Evolutionary conservation across 371 early-diverging fungal species (phyloP).

Genomic region (Apophysomyces ossiformis): DNA sequence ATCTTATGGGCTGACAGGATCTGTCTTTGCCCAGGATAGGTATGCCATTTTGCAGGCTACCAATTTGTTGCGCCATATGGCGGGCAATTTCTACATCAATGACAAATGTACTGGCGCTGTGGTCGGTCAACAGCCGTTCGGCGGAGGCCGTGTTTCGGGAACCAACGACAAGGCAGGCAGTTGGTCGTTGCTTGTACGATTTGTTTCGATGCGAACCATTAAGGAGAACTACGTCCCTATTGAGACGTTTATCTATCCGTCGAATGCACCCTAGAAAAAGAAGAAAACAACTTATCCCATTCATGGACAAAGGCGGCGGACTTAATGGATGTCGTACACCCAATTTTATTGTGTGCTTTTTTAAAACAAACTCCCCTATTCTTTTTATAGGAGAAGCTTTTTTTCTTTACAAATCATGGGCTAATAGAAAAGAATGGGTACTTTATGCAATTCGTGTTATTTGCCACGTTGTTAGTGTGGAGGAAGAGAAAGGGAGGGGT

Average conservation of each 20-base stretch:
- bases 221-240: slow-evolving; percentile 95
- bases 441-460: too few species aligned
- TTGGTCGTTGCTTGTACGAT: slow-evolving; percentile 67
- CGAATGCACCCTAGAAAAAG: slow-evolving; percentile 60
- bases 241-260: slow-evolving; percentile 81
- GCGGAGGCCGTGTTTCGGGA: slow-evolving; percentile 93
- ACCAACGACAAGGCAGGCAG: slow-evolving; percentile 99
- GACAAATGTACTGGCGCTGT: slow-evolving; percentile 99
- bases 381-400: too few species aligned
- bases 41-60: slow-evolving; percentile 74
- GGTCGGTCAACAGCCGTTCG: slow-evolving; percentile 98
- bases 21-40: slow-evolving; percentile 89
- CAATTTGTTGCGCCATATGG: slow-evolving; percentile 83
- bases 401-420: too few species aligned
- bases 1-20: slow-evolving; percentile 89
- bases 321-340: slow-evolving; percentile 9
- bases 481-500: too few species aligned
- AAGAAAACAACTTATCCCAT: background rate
- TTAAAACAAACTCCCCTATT: too few species aligned
- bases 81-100: slow-evolving; percentile 98
- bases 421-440: too few species aligned
- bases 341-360: background rate
- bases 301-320: slow-evolving; percentile 3
- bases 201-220: slow-evolving; percentile 93
- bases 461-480: too few species aligned